A percentile compares a stretch with the other conserved stretches of the same genome.
phyloP scores from a whole-genome alignment of 176 grass and related monocot genomes.

The Guadua angustifolia region DNA sequence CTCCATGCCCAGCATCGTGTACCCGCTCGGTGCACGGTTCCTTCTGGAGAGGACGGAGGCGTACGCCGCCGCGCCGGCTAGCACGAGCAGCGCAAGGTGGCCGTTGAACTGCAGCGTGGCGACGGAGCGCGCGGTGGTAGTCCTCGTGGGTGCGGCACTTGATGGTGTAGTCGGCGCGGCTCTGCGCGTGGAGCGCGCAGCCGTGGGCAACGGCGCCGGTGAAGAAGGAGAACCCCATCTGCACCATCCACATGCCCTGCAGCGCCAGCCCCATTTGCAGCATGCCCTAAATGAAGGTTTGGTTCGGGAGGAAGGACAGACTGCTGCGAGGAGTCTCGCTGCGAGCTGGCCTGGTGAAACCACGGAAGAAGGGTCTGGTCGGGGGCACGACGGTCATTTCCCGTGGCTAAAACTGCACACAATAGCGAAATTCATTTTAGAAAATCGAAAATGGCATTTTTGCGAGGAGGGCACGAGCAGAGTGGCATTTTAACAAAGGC shows the following conservation, averaged over 20 bases:
- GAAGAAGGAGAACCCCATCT: conserved; percentile 99
- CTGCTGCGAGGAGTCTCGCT: no score
- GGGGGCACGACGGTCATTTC: no score
- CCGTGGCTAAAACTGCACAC: no score
- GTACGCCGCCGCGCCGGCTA: conserved; percentile 49
- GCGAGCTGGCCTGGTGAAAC: no score
- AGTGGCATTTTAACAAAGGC: no score
- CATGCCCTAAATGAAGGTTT: no score
- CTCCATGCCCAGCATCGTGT: conserved; percentile 76
- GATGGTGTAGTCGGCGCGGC: conserved; percentile 75
- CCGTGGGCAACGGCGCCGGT: conserved; percentile 67
- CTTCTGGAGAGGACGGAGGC: conserved; percentile 38
- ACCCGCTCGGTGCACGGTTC: conserved; percentile 35
- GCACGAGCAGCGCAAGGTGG: conserved; percentile 78
- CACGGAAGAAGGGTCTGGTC: no score
- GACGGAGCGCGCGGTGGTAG: conserved; percentile 86
- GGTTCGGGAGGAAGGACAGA: no score
- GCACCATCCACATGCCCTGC: conserved; percentile 94
- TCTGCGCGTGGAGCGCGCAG: conserved; percentile 63
- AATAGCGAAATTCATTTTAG: no score
- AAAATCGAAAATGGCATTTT: no score
- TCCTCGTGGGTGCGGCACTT: conserved; percentile 87
- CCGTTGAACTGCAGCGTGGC: conserved; percentile 96
- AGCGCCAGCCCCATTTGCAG: conserved; percentile 71
- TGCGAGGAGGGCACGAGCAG: no score